phyloP scores from a whole-genome alignment of 495 filamentous ascomycete genomes.

The Corynascus novoguineensis region DNA sequence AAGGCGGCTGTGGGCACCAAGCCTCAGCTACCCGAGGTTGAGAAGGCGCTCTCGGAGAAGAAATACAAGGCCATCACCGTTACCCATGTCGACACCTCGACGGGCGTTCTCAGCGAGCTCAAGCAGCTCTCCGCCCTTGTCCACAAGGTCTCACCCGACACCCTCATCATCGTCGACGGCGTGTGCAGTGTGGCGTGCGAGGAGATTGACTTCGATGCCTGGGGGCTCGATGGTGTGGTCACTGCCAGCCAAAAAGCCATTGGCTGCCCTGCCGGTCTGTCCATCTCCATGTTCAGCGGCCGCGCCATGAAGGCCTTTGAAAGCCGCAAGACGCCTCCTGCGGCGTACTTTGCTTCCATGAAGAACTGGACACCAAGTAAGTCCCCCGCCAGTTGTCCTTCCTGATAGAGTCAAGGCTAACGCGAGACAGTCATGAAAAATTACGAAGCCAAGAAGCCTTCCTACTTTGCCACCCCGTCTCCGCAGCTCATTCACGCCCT shows the following conservation, averaged over 20 bases:
- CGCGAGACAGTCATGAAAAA: conserved; percentile 76
- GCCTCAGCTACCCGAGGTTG: conserved; percentile 79
- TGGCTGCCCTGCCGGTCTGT: conserved; percentile 87
- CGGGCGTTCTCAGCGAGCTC: conserved; percentile 87
- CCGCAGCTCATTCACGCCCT: conserved; percentile 93
- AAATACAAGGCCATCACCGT: conserved; percentile 88
- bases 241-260: conserved; percentile 96
- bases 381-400: conserved; percentile 9
- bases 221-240: conserved; percentile 87
- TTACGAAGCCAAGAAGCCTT: conserved; percentile 94
- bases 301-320: conserved; percentile 80
- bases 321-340: conserved; percentile 68
- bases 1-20: conserved; percentile 84
- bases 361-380: conserved; percentile 92
- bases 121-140: conserved; percentile 76
- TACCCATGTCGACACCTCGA: conserved; percentile 96
- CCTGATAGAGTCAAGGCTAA: neutral
- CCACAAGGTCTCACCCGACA: conserved; percentile 79
- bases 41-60: conserved; percentile 80
- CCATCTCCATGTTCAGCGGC: conserved; percentile 85
- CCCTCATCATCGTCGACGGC: conserved; percentile 86
- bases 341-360: conserved; percentile 88
- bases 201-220: conserved; percentile 91
- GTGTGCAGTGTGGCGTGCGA: conserved; percentile 96
- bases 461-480: conserved; percentile 94